phyloP scores from a whole-genome alignment of 148 eudicot genomes.

The Rhododendron kiyosumense region DNA sequence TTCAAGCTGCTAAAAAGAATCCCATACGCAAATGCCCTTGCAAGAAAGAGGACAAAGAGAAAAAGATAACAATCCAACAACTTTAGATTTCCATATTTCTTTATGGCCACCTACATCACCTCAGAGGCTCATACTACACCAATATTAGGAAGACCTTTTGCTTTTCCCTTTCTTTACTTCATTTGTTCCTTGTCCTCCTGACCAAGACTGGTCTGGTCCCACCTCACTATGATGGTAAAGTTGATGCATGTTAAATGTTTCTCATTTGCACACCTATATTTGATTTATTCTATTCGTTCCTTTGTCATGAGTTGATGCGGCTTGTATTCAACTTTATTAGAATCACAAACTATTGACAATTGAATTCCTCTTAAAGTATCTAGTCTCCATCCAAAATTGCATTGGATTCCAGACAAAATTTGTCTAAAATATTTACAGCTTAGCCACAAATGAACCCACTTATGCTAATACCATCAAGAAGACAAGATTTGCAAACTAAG shows the following conservation, averaged over 20 bases:
- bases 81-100: background rate
- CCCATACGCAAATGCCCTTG: background rate
- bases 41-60: background rate
- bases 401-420: background rate
- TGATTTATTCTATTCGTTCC: background rate
- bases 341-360: background rate
- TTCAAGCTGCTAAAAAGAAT: background rate
- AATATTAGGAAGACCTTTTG: background rate
- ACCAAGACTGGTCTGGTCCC: background rate
- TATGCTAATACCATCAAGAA: background rate
- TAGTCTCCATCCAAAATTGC: background rate
- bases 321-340: background rate
- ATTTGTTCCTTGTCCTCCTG: background rate
- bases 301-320: background rate
- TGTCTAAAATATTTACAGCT: background rate
- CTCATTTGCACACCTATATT: background rate
- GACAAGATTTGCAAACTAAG: background rate
- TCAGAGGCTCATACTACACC: background rate
- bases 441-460: background rate
- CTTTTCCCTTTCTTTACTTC: background rate
- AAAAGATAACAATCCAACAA: background rate
- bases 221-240: slow-evolving; percentile 1
- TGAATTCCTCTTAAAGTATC: background rate
- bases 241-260: background rate
- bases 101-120: background rate